Evolutionary conservation across 2,329 filamentous ascomycete genomes (phyloP), one percentile per base, ranked within the genome.

Genomic region (Neoascochyta sp.): DNA sequence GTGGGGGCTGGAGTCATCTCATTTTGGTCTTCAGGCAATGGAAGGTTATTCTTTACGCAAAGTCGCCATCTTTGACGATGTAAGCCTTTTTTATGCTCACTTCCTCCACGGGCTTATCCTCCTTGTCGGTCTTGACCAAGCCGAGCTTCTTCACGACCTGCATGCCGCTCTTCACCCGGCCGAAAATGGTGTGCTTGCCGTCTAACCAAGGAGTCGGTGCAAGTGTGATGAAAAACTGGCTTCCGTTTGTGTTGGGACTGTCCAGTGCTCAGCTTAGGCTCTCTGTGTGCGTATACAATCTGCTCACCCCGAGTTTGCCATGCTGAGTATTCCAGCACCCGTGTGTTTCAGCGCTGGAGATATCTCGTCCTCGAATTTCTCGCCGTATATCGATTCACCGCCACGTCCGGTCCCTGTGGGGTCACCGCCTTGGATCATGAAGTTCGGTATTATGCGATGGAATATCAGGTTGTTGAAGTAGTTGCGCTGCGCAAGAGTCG

Each of bases 221-320:
- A 18, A 96, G 73, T 0, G 92, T 96, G 47, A 98, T 80, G 61
- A 96, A 96, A 66, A 96, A 98, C 66, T 96, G 92, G 36, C 80
- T 86, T 13, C 90, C 90, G 63, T 96, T 96, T 19, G 90, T 94
- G 63, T 96, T 80, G 7, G 86, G 86, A 0, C n/a, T n/a, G n/a
- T n/a, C n/a, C n/a, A n/a, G n/a, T n/a, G n/a, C n/a, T n/a, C n/a
- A n/a, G n/a, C n/a, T n/a, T n/a, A n/a, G n/a, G n/a, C n/a, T n/a
- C n/a, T n/a, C n/a, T n/a, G n/a, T n/a, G n/a, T n/a, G n/a, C n/a
- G n/a, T n/a, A n/a, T n/a, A n/a, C n/a, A n/a, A n/a, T n/a, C n/a
- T n/a, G n/a, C n/a, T n/a, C n/a, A n/a, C n/a, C 92, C 92, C 10
- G 81, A 80, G 66, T 98, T 98, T 37, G 92, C 92, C 92, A 98